These are phyloP conservation scores for Chaetoceros muelleri DNA, from an alignment of 108 stramenopile genomes.

Conservation along the genomic window DNA sequence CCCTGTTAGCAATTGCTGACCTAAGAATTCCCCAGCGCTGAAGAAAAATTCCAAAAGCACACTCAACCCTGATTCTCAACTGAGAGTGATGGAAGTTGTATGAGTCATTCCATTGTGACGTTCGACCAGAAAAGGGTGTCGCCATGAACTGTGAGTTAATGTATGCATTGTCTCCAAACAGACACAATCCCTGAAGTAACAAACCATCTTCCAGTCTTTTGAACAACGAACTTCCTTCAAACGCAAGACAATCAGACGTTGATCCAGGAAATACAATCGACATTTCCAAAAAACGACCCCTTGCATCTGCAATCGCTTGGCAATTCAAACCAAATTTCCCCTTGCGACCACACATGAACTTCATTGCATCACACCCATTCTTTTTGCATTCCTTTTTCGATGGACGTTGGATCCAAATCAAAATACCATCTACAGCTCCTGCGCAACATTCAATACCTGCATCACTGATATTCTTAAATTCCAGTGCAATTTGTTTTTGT, in stretches of 20 bases:
- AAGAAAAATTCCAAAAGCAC: constrained; percentile 20
- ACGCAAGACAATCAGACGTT: constrained; percentile 13
- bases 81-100: constrained; percentile 19
- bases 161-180: constrained; percentile 23
- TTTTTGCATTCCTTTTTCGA: constrained; percentile 1
- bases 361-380: constrained; percentile 5
- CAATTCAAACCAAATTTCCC: constrained; percentile 23
- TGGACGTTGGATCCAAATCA: constrained; percentile 24
- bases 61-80: constrained; percentile 12
- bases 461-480: constrained; percentile 9
- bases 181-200: constrained; percentile 5
- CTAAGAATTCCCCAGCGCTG: constrained; percentile 18
- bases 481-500: constrained; percentile 14
- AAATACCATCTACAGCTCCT: constrained; percentile 32
- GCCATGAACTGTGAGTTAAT: constrained; percentile 24
- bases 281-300: constrained; percentile 12
- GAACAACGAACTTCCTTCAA: constrained; percentile 3
- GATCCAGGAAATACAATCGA: constrained; percentile 7
- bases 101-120: constrained; percentile 1
- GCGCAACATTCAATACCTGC: constrained; percentile 15
- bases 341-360: constrained; percentile 27
- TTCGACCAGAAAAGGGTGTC: constrained; percentile 7
- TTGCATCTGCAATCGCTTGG: constrained; percentile 12
- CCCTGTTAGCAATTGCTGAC: constrained; percentile 1
- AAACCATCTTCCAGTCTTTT: constrained; percentile 6